Evolutionary conservation across 805 yeast species (phyloP), one percentile per base, ranked within the genome.

Genomic region (Ogataea pilisensis): DNA sequence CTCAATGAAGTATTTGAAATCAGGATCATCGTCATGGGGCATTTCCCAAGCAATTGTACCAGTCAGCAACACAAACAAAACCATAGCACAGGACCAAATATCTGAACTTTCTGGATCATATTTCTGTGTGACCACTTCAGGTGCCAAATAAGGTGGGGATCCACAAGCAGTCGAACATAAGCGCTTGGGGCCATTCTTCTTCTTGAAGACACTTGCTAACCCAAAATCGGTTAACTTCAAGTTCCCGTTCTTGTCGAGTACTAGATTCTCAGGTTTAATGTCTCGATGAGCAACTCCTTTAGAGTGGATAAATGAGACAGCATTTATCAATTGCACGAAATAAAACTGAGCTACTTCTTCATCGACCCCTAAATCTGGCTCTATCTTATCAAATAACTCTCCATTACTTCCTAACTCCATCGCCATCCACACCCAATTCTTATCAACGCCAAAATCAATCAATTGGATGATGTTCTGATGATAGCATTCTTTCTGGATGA

Each of bases 191-290:
- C 83, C 84, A 13, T 58, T 59, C 29, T 65, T 69, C 31, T 73
- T 72, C 46, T 65, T 70, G 52, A 72, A 82, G 8, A 78, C 76
- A 24, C 80, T 72, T 0, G 90, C 88, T 13, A 85, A 62, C 0
- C 93, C 93, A 62, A 85, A 84, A 61, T 84, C 93, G 0, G 87
- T 80, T n/a, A 84, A 60, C 50, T 83, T 82, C 54, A 85, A 58
- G 54, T 83, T 82, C 3, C 90, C 89, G 24, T 67, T 59, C 19
- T 65, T 64, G 54, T 82, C 87, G 13, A 85, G 60, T 21, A 85
- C 64, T 8, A 85, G 70, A 49, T 81, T 81, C 50, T 82, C 87
- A 0, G 87, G 87, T 49, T 81, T 81, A 38, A 82, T 72, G 54
- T 81, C 85, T 37, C 87, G 59, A 55, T 78, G 85, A 2, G 85